These are phyloP conservation scores for Ceraceosorus guamensis DNA, from an alignment of 1,284 basidiomycete species.

Conservation along the genomic window DNA sequence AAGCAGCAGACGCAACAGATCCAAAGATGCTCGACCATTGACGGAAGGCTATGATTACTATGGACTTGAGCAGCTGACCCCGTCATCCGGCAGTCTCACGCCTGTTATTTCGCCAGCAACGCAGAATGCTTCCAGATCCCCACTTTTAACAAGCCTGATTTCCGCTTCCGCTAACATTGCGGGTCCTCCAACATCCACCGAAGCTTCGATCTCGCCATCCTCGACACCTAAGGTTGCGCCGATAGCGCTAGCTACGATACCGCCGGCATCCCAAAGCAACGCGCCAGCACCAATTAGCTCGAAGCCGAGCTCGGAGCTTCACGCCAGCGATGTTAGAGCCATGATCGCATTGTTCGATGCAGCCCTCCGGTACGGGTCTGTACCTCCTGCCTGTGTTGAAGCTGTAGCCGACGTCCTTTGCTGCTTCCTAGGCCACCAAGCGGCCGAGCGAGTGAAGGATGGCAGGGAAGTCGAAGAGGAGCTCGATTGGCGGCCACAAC, in stretches of 20 bases:
- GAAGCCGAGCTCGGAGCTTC: conserved; percentile 21
- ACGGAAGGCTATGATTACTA: conserved; percentile 43
- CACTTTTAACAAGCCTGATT: conserved; percentile 1
- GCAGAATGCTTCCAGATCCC: too few species aligned
- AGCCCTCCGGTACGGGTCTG: conserved; percentile 34
- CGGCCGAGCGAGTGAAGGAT: background rate
- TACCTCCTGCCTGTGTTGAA: conserved; percentile 34
- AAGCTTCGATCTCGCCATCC: background rate
- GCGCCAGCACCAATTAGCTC: conserved; percentile 8
- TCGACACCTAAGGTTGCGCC: conserved; percentile 19
- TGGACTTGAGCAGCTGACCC: conserved; percentile 33
- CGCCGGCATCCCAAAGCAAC: conserved; percentile 17
- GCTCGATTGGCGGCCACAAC: conserved; percentile 19
- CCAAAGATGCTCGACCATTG: conserved; percentile 26
- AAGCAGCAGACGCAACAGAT: conserved; percentile 16
- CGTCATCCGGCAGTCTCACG: conserved; percentile 20
- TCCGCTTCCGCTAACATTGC: background rate
- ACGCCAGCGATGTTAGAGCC: conserved; percentile 30
- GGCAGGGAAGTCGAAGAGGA: background rate
- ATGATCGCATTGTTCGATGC: conserved; percentile 37
- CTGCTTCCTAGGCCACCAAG: conserved; percentile 32
- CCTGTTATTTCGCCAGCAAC: too few species aligned
- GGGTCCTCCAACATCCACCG: too few species aligned
- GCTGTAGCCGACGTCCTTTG: conserved; percentile 33
- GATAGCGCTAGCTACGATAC: conserved; percentile 29